A percentile compares a stretch with the other conserved stretches of the same genome.
These are phyloP conservation scores for Henckelia pumila DNA, from an alignment of 257 asterid genomes.

Conservation along the genomic window DNA sequence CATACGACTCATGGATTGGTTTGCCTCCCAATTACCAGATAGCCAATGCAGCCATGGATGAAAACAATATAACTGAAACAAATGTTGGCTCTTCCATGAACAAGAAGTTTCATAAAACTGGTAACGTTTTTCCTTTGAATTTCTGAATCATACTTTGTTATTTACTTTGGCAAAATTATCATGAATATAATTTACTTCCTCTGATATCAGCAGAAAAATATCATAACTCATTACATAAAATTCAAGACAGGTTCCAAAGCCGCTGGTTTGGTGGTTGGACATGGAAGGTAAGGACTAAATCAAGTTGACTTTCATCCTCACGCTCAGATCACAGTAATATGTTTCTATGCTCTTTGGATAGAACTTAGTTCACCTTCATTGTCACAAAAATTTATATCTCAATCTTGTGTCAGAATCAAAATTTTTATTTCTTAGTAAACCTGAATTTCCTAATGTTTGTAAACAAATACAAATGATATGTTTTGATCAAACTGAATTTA, in stretches of 20 bases:
- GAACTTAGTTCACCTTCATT: too few species aligned
- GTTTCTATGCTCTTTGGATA: background rate
- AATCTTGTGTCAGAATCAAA: background rate
- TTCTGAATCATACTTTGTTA: constrained; percentile 23
- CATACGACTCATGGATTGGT: constrained; percentile 22
- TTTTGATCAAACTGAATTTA: too few species aligned
- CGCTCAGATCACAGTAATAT: constrained; percentile 8
- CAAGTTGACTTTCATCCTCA: constrained; percentile 15
- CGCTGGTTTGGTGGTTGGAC: constrained; percentile 89
- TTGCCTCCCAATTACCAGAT: constrained; percentile 42
- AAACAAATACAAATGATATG: constrained; percentile 17
- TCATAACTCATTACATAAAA: constrained; percentile 19
- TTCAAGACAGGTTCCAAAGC: constrained; percentile 52
- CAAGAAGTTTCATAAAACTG: constrained; percentile 34
- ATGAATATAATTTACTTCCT: constrained; percentile 16
- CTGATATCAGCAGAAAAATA: constrained; percentile 39
- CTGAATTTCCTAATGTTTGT: background rate
- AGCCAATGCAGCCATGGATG: constrained; percentile 30
- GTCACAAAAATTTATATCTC: background rate
- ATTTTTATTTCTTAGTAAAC: constrained; percentile 3
- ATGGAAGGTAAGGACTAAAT: constrained; percentile 42
- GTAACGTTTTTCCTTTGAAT: constrained; percentile 31
- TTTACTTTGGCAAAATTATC: constrained; percentile 22
- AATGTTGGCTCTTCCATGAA: constrained; percentile 34
- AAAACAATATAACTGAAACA: constrained; percentile 32